These are phyloP conservation scores for Kodamaea leandrae DNA, from an alignment of 805 yeast genomes.

Conservation along the genomic window DNA sequence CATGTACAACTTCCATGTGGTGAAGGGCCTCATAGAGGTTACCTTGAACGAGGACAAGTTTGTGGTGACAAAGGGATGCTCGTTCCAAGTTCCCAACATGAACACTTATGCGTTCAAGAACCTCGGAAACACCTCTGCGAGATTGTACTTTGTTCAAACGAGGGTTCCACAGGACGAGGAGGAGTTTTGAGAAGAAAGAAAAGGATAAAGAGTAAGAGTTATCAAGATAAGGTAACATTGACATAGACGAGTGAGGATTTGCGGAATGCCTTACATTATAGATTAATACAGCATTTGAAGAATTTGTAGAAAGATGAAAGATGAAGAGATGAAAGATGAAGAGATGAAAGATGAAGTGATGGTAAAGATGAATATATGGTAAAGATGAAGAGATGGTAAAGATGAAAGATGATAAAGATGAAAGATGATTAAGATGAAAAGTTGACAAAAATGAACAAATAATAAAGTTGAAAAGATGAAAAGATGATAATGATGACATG, in stretches of 20 bases:
- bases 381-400: too few species aligned
- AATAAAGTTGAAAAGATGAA: too few species aligned
- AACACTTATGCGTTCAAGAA: slow-evolving; percentile 70
- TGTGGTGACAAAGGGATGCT: slow-evolving; percentile 65
- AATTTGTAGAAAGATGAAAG: too few species aligned
- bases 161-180: slow-evolving; percentile 26
- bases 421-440: too few species aligned
- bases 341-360: too few species aligned
- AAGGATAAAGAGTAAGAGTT: slow-evolving; percentile 1
- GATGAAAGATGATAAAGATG: too few species aligned
- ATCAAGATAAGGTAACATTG: background rate
- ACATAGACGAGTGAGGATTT: background rate
- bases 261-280: background rate
- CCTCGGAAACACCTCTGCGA: slow-evolving; percentile 54
- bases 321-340: too few species aligned
- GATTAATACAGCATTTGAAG: too few species aligned
- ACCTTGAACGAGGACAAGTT: slow-evolving; percentile 58
- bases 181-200: slow-evolving; percentile 7
- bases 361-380: too few species aligned
- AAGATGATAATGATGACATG: too few species aligned
- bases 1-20: slow-evolving; percentile 71
- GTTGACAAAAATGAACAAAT: too few species aligned
- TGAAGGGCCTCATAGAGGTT: slow-evolving; percentile 68
- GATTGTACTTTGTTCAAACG: slow-evolving; percentile 74
- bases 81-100: slow-evolving; percentile 78